Conservation (phyloP, 2,329 filamentous ascomycete species). For the Talaromyces sp. region DNA sequence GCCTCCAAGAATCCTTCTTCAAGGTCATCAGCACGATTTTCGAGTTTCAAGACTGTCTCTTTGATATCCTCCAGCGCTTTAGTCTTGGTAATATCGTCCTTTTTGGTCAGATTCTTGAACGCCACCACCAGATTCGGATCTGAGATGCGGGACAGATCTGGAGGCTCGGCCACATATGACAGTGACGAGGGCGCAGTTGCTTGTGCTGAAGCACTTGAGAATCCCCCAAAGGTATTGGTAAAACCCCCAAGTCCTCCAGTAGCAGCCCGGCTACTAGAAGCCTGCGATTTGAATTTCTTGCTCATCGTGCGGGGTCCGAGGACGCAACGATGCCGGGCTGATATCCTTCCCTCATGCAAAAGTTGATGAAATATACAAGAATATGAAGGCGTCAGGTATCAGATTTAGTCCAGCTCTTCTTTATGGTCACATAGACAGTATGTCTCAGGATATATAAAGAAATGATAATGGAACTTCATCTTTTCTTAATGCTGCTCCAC, state of each 20-base stretch:
- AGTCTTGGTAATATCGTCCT: constrained; percentile 85
- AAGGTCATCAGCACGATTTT: constrained; percentile 58
- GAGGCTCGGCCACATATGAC: constrained; percentile 84
- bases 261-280: constrained; percentile 62
- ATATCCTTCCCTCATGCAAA: background rate
- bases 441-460: background rate
- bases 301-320: constrained; percentile 48
- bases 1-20: constrained; percentile 83
- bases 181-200: constrained; percentile 59
- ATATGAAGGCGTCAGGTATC: background rate
- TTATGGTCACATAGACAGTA: background rate
- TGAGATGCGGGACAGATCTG: constrained; percentile 72
- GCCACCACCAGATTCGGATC: constrained; percentile 80
- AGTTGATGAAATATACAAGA: background rate
- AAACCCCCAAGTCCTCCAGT: constrained; percentile 47
- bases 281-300: constrained; percentile 63
- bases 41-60: constrained; percentile 58
- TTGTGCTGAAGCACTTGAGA: constrained; percentile 38
- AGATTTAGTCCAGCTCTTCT: background rate
- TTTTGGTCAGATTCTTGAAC: constrained; percentile 92
- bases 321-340: constrained; percentile 9
- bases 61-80: constrained; percentile 87
- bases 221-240: constrained; percentile 45
- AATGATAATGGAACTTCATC: background rate
- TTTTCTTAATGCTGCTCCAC: constrained; percentile 8